Evolutionary conservation across 2,329 filamentous ascomycete genomes (phyloP), one percentile per base, ranked within the genome.

Genomic region (Incumbomyces lentus): DNA sequence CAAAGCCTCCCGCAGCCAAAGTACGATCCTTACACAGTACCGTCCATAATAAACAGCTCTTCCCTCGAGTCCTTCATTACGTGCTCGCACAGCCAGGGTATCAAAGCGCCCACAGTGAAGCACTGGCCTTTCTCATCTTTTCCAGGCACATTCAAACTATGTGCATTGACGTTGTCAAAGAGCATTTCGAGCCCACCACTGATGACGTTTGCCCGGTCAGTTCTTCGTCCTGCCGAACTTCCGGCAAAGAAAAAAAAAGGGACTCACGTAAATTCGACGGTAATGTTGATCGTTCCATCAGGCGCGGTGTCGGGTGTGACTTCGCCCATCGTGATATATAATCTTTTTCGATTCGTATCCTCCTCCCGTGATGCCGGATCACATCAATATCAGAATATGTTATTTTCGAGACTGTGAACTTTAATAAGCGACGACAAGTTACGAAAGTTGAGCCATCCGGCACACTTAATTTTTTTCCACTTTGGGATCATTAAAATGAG

Each of bases 141-240:
- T 10, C 35, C n/a, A 16, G 90, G 86, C 35, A 96, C 65, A 2
- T 73, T 67, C 38, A 98, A 63, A 17, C 72, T 68, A 62, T 90
- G 85, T 56, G 80, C 83, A 47, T 82, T 78, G 66, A 87, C 73
- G 62, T 95, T 83, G 29, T 82, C 79, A 68, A 98, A 98, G 54
- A 98, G 81, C 70, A 95, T 84, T 68, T 98, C 92, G 14, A 98
- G 77, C 17, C 92, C 92, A 52, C 92, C 92, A 54, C 92, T 89
- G 57, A 48, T 47, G n/a, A n/a, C n/a, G n/a, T 32, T 30, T 22
- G 29, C 26, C 18, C 14, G 3, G 13, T 37, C 16, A 31, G 11
- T 16, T 33, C 8, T 17, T 19, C 14, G 29, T 48, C 50, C 46
- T 54, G 56, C 36, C 37, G 40, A 39, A 36, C 43, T 36, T 33